Conservation (phyloP, 2,329 filamentous ascomycete genomes). For the Trichoderma lentiforme region DNA sequence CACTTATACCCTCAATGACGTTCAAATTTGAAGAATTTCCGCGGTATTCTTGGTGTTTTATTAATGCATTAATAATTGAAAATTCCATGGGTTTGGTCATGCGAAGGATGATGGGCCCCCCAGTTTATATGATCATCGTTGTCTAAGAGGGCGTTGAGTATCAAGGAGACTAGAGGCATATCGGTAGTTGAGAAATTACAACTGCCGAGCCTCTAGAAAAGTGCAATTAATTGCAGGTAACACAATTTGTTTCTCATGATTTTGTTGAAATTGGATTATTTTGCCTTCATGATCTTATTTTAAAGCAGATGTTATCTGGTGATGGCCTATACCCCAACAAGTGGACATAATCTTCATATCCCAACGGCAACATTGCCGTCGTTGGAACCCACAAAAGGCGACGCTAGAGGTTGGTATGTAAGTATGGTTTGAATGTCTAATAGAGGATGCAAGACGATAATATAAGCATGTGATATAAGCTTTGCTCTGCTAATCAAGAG, state of each 20-base stretch:
- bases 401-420: too few species aligned
- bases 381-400: background rate
- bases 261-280: background rate
- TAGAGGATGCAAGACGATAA: background rate
- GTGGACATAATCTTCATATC: background rate
- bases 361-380: background rate
- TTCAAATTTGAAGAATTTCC: background rate
- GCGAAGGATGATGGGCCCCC: background rate
- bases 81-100: background rate
- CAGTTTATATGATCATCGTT: background rate
- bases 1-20: background rate
- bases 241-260: background rate
- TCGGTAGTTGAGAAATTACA: background rate
- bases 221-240: background rate
- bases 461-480: background rate
- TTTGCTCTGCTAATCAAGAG: background rate
- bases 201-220: background rate
- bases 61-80: background rate
- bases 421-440: accelerated
- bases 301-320: background rate
- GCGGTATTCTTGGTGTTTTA: background rate
- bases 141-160: background rate
- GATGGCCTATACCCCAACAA: background rate
- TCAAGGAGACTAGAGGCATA: background rate
- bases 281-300: background rate